These are phyloP conservation scores for Coccinonectria pachysandricola DNA, from an alignment of 2,329 filamentous ascomycete genomes.

Conservation along the genomic window DNA sequence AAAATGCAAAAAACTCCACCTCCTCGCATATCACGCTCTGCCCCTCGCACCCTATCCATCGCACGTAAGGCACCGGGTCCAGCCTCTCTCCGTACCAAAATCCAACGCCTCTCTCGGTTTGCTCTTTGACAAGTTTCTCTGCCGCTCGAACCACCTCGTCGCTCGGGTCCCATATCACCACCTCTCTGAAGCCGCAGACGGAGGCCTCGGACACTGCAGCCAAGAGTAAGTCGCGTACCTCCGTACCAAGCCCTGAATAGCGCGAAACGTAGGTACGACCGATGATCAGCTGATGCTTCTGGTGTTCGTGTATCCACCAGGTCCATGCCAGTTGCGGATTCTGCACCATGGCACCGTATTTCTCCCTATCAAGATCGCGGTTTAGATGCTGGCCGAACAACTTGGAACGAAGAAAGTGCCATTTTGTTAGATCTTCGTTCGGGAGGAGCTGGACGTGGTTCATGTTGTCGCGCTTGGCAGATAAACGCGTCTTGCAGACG, in stretches of 20 bases:
- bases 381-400: constrained; percentile 17
- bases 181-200: constrained; percentile 20
- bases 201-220: constrained; percentile 25
- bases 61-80: constrained; percentile 24
- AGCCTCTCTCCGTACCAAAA: constrained; percentile 18
- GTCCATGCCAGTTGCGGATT: constrained; percentile 17
- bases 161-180: constrained; percentile 28
- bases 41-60: constrained; percentile 24
- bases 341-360: constrained; percentile 5
- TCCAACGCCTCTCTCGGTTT: constrained; percentile 21
- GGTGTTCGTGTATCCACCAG: constrained; percentile 28
- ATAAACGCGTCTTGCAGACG: constrained; percentile 16
- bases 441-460: constrained; percentile 25
- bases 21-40: constrained; percentile 20
- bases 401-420: constrained; percentile 23
- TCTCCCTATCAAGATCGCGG: constrained; percentile 1
- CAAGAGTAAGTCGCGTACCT: constrained; percentile 20
- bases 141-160: constrained; percentile 19
- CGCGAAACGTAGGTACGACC: constrained; percentile 9
- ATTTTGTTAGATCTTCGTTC: constrained; percentile 18
- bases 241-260: constrained; percentile 12
- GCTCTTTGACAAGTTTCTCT: constrained; percentile 27
- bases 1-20: constrained; percentile 5
- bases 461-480: constrained; percentile 13
- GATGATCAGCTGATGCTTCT: constrained; percentile 10